These are phyloP conservation scores for Crucibulum laeve DNA, from an alignment of 768 basidiomycete species.

Conservation along the genomic window DNA sequence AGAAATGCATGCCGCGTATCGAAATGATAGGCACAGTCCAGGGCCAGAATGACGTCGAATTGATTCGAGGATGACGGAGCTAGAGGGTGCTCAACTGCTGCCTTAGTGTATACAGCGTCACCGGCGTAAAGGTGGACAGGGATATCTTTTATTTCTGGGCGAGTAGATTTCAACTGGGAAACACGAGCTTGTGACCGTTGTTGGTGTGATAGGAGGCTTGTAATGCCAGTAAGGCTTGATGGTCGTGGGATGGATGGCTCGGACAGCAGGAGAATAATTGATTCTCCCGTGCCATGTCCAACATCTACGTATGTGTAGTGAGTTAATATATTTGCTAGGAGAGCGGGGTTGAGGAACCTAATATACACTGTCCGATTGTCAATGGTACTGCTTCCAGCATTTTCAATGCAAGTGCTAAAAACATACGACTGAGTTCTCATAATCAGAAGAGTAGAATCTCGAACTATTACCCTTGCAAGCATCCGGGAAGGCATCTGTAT, in stretches of 20 bases:
- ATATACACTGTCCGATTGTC: constrained; percentile 37
- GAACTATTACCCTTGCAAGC: constrained; percentile 50
- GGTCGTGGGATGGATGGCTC: constrained; percentile 42
- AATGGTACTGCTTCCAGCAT: constrained; percentile 39
- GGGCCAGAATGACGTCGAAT: constrained; percentile 51
- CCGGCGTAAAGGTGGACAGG: constrained; percentile 37
- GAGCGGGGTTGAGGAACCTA: constrained; percentile 37
- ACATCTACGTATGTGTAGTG: constrained; percentile 40
- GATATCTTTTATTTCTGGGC: constrained; percentile 11
- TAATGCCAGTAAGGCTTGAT: constrained; percentile 50
- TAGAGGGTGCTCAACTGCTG: constrained; percentile 36
- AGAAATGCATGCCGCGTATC: constrained; percentile 47
- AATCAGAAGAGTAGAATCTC: neutral
- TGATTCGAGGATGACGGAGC: constrained; percentile 21
- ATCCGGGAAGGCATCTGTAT: constrained; percentile 45
- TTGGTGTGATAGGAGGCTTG: constrained; percentile 46
- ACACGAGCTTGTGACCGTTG: constrained; percentile 40
- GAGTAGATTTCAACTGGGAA: constrained; percentile 15
- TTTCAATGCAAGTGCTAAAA: constrained; percentile 43
- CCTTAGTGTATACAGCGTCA: constrained; percentile 44
- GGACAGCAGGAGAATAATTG: constrained; percentile 49
- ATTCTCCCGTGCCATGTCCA: constrained; percentile 68
- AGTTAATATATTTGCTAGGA: constrained; percentile 1
- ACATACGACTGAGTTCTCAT: neutral
- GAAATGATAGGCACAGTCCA: constrained; percentile 74